Evolutionary conservation across 2,329 filamentous ascomycete species (phyloP).

Genomic region (Diaporthe batatas): DNA sequence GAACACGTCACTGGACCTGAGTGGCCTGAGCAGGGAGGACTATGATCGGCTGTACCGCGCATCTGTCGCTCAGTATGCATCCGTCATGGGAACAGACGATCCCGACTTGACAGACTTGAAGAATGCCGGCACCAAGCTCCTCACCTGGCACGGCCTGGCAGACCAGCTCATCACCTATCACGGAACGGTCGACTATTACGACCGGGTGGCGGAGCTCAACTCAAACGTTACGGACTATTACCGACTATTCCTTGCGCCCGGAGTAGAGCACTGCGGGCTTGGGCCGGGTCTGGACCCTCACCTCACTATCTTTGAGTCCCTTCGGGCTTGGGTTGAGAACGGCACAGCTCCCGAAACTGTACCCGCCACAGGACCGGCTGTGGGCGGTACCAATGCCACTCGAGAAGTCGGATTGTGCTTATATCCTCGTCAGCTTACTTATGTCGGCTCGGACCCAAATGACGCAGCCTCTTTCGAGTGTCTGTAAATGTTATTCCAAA

Average conservation of each 20-base stretch:
- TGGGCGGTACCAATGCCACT: not conserved
- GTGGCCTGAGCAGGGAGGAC: not conserved
- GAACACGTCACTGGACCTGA: constrained; percentile 18
- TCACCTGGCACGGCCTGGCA: constrained; percentile 58
- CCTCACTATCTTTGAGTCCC: constrained; percentile 47
- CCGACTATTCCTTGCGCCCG: constrained; percentile 63
- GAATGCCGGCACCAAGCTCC: constrained; percentile 55
- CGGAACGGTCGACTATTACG: constrained; percentile 51
- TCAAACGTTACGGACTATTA: constrained; percentile 61
- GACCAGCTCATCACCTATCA: constrained; percentile 53
- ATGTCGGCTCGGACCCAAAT: constrained; percentile 28
- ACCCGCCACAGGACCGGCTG: constrained; percentile 39
- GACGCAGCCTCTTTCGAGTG: constrained; percentile 8
- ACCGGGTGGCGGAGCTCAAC: constrained; percentile 54
- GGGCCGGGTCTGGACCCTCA: constrained; percentile 50
- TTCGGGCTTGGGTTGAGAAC: constrained; percentile 45
- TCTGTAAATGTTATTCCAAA: not conserved
- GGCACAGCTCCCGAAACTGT: constrained; percentile 39
- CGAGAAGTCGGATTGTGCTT: constrained; percentile 18
- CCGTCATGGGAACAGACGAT: constrained; percentile 24
- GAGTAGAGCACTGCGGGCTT: constrained; percentile 63
- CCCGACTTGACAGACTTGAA: constrained; percentile 48
- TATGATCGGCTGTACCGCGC: constrained; percentile 9
- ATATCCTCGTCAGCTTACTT: constrained; percentile 23
- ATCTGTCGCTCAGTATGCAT: constrained; percentile 28